These are phyloP conservation scores for Nyctanthes arbortristis DNA, from an alignment of 257 asterid genomes.

Conservation along the genomic window DNA sequence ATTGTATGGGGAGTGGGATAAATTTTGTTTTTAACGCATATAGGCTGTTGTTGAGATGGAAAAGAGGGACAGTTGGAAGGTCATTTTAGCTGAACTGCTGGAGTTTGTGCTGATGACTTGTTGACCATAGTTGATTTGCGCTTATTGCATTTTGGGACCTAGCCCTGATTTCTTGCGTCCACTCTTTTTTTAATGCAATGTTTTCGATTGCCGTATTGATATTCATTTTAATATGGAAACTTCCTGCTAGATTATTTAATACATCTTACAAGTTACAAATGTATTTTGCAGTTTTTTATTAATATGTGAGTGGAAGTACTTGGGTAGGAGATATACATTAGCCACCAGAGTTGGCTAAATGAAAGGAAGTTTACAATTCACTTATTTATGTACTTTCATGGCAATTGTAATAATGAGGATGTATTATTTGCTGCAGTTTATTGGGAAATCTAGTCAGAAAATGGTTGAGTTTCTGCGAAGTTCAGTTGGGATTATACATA, in stretches of 20 bases:
- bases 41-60: no score
- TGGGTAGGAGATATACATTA: conserved; percentile 11
- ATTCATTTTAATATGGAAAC: not conserved
- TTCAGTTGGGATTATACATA: conserved; percentile 88
- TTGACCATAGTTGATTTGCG: conserved; percentile 3
- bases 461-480: conserved; percentile 91
- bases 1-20: no score
- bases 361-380: not conserved
- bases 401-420: not conserved
- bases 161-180: conserved; percentile 10
- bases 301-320: not conserved
- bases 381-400: conserved; percentile 1
- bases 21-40: no score
- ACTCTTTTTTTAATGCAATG: not conserved
- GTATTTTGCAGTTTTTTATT: not conserved
- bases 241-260: not conserved
- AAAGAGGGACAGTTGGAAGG: not conserved
- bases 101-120: conserved; percentile 9
- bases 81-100: conserved; percentile 18
- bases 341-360: not conserved
- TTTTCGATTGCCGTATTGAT: not conserved
- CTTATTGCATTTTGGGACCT: conserved; percentile 18
- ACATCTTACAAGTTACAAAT: not conserved
- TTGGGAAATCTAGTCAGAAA: conserved; percentile 63
- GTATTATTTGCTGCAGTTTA: conserved; percentile 54